Evolutionary conservation across 2,329 filamentous ascomycete species (phyloP), one percentile per base, ranked within the genome.

Genomic region (Aureobasidium uvarum): DNA sequence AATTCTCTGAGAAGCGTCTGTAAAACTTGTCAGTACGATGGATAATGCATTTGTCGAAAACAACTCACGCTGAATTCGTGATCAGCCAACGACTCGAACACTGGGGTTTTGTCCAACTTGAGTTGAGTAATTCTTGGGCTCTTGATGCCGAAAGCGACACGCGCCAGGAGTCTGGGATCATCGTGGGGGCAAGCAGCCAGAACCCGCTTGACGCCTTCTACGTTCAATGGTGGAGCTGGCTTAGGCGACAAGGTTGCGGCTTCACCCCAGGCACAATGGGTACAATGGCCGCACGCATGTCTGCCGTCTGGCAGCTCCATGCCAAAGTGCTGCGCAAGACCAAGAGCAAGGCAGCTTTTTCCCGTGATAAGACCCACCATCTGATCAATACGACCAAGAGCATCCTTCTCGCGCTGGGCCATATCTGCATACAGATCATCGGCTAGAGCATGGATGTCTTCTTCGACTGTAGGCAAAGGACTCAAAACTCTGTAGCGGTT

Each of bases 61-160:
- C 43, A 14, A 66, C 77, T 62, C 70, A 84, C 80, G 69, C 77
- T 74, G 52, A 86, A 87, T 38, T 83, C 78, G 64, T 85, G 83
- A 65, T 85, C 79, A 31, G 78, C 80, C 76, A 87, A 78, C 4
- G 81, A 84, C 52, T 80, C 81, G 70, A 86, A 87, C 0, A 82
- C 77, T 0, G 67, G 39, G 8, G 72, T 72, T 59, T 75, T 81
- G 14, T 79, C 76, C 38, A 87, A 68, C 70, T 81, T 84, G 62
- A 85, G 71, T 43, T 76, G 72, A 5, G 74, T 78, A 0, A 85
- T 78, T 1, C 85, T 75, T 0, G 86, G 86, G 68, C 84, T 88
- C 51, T 77, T 78, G 70, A 88, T 87, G 0, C 86, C 86, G 71
- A 87, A 88, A 0, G 85, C 86, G 4, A 88, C 75, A 23, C 83